A percentile compares a stretch with the other conserved stretches of the same genome.
Conservation (phyloP, 345 rosid species). For the Passiflora organensis region DNA sequence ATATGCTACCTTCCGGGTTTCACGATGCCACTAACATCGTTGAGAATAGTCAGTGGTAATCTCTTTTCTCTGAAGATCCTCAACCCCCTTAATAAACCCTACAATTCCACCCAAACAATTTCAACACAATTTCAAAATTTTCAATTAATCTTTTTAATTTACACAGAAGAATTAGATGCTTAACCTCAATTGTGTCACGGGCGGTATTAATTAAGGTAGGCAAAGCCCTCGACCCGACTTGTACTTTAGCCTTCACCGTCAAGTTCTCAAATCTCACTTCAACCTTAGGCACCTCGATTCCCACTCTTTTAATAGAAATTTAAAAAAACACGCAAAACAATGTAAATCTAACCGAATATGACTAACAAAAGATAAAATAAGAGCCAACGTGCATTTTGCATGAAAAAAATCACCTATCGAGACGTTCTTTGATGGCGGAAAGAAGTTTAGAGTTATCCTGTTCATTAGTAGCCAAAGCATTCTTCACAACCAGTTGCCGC, state of each 20-base stretch:
- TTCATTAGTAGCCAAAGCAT: constrained; percentile 76
- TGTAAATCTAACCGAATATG: too few relatives aligned
- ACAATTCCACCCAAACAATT: constrained; percentile 7
- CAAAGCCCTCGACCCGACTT: constrained; percentile 71
- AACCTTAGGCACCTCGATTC: constrained; percentile 62
- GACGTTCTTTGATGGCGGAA: constrained; percentile 67
- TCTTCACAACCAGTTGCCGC: constrained; percentile 67
- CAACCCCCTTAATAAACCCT: constrained; percentile 40
- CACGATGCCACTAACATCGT: constrained; percentile 54
- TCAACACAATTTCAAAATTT: background rate
- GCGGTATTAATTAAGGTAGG: constrained; percentile 70
- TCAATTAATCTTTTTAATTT: too few relatives aligned
- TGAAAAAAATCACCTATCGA: constrained; percentile 42
- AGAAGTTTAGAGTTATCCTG: constrained; percentile 72
- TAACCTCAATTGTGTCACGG: constrained; percentile 64
- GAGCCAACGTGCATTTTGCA: too few relatives aligned
- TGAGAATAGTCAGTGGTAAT: constrained; percentile 46
- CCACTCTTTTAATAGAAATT: constrained; percentile 41
- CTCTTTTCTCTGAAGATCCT: constrained; percentile 45
- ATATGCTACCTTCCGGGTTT: constrained; percentile 72
- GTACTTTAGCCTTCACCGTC: constrained; percentile 54
- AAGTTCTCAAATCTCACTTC: constrained; percentile 71
- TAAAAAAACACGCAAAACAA: background rate
- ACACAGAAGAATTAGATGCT: background rate
- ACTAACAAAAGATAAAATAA: background rate